Percentiles rank a stretch among this genome's conserved stretches.
phyloP scores from a whole-genome alignment of 306 rosid genomes.

The Gillenia trifoliata region DNA sequence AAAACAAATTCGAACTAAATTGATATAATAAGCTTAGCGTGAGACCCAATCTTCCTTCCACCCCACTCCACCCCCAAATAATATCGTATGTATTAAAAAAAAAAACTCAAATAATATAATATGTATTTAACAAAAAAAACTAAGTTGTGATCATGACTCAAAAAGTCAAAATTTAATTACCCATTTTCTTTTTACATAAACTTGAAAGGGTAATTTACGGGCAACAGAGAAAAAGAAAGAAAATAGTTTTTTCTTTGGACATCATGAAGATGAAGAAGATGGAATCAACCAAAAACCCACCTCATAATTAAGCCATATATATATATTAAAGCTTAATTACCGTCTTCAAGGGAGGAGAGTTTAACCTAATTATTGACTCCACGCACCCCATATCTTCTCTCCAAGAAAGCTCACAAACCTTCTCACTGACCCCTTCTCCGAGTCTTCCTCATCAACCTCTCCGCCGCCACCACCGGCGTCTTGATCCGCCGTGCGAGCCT shows the following conservation, averaged over 20 bases:
- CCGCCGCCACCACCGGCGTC: conserved; percentile 18
- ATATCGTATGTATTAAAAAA: too few relatives aligned
- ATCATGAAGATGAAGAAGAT: background rate
- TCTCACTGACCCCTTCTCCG: conserved; percentile 67
- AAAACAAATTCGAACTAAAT: too few relatives aligned
- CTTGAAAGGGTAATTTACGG: conserved; percentile 21
- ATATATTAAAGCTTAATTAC: background rate
- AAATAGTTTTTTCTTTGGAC: background rate
- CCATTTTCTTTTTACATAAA: conserved; percentile 26
- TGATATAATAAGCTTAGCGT: too few relatives aligned
- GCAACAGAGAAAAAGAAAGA: conserved; percentile 16
- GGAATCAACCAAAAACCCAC: conserved; percentile 30
- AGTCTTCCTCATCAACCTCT: conserved; percentile 35
- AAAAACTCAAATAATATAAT: too few relatives aligned
- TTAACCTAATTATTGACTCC: too few relatives aligned
- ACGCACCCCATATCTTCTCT: conserved; percentile 83
- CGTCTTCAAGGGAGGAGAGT: background rate
- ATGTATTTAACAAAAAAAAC: too few relatives aligned
- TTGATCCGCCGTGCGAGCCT: conserved; percentile 26
- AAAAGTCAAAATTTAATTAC: conserved; percentile 12
- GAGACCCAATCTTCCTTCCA: too few relatives aligned
- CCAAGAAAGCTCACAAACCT: conserved; percentile 74
- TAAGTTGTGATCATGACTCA: background rate
- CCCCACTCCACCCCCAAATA: too few relatives aligned
- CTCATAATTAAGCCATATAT: conserved; percentile 28